Conservation (phyloP, 192 early-diverging fungal species). For the Coemansia sp. region DNA sequence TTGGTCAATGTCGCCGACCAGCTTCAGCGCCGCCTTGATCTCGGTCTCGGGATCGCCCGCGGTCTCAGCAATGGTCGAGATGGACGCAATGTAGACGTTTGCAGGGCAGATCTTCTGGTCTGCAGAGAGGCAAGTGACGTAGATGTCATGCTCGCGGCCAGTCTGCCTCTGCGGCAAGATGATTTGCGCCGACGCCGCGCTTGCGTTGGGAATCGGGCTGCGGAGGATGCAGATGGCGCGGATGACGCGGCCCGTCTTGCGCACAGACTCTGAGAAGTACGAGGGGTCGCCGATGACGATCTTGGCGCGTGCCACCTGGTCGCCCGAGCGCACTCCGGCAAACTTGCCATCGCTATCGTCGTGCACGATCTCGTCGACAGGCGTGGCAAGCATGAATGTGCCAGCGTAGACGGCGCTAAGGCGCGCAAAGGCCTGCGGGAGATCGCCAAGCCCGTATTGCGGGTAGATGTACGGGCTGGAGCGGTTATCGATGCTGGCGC, state of each 20-base stretch:
- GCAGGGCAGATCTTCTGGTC: slow-evolving; percentile 91
- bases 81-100: slow-evolving; percentile 90
- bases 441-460: slow-evolving; percentile 94
- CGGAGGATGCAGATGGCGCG: slow-evolving; percentile 95
- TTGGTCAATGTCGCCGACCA: slow-evolving; percentile 88
- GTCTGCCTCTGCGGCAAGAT: slow-evolving; percentile 98
- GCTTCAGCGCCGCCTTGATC: slow-evolving; percentile 80
- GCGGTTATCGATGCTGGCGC: slow-evolving; percentile 65
- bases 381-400: slow-evolving; percentile 97
- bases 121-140: slow-evolving; percentile 85
- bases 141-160: slow-evolving; percentile 91
- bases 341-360: slow-evolving; percentile 74
- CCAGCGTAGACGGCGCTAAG: slow-evolving; percentile 98
- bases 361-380: slow-evolving; percentile 86
- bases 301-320: slow-evolving; percentile 77
- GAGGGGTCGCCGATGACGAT: slow-evolving; percentile 96
- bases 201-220: slow-evolving; percentile 87
- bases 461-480: slow-evolving; percentile 99
- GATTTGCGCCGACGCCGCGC: slow-evolving; percentile 87
- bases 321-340: slow-evolving; percentile 86
- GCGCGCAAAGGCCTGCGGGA: slow-evolving; percentile 97
- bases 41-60: slow-evolving; percentile 81
- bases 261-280: slow-evolving; percentile 81
- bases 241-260: slow-evolving; percentile 82
- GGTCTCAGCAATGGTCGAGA: slow-evolving; percentile 95